Conservation (phyloP, 2,329 filamentous ascomycete genomes). For the Rachicladosporium sp. region DNA sequence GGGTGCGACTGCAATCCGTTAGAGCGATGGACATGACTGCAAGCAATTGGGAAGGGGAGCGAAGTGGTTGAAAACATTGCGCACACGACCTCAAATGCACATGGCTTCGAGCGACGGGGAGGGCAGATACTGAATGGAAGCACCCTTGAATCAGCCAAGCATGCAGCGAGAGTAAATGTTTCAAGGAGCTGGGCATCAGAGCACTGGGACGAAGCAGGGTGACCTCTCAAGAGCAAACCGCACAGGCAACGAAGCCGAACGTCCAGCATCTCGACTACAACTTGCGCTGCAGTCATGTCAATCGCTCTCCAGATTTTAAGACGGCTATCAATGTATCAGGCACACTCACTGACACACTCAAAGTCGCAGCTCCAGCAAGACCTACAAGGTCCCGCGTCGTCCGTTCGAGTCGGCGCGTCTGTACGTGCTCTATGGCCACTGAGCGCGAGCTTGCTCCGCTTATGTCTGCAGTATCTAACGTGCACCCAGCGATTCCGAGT, state of each 20-base stretch:
- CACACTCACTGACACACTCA: slow-evolving; percentile 10
- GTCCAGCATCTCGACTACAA: too few relatives aligned
- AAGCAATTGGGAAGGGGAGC: background rate
- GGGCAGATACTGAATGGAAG: too few relatives aligned
- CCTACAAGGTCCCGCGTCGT: slow-evolving; percentile 95
- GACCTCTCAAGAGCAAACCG: too few relatives aligned
- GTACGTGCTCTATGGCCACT: slow-evolving; percentile 92
- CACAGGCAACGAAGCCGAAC: too few relatives aligned
- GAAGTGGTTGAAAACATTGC: background rate
- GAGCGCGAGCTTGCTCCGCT: slow-evolving; percentile 96
- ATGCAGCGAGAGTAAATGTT: too few relatives aligned
- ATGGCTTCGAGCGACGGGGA: too few relatives aligned
- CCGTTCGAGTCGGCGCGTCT: slow-evolving; percentile 99
- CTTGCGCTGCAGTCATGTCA: too few relatives aligned
- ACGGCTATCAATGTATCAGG: too few relatives aligned
- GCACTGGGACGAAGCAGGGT: too few relatives aligned
- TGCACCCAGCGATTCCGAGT: slow-evolving; percentile 78
- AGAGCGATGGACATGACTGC: background rate
- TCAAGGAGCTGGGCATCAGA: too few relatives aligned
- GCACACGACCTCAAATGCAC: background rate
- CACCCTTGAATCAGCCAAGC: too few relatives aligned
- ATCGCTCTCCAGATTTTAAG: too few relatives aligned
- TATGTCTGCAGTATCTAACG: slow-evolving; percentile 79
- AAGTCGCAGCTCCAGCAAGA: slow-evolving; percentile 82
- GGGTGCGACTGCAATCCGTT: background rate